Evolutionary conservation across 352 stramenopile species (phyloP), one percentile per base, ranked within the genome.

Genomic region (Pythium guiyangense): DNA sequence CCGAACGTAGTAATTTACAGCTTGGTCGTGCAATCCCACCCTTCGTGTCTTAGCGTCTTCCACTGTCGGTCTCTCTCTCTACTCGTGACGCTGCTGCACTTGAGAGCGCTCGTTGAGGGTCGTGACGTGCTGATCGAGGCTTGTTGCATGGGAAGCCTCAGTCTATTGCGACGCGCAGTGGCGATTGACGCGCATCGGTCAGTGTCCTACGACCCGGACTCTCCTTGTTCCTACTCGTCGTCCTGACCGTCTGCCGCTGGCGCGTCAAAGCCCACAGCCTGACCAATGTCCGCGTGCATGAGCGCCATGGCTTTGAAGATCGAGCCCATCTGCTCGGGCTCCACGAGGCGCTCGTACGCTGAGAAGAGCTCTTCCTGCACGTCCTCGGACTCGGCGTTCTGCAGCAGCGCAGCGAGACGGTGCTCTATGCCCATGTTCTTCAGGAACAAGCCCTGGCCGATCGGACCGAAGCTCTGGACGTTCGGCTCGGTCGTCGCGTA

Each of bases 361-460:
- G 89, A 84, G 59, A 94, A 96, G 18, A 98, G 64, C 45, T 96
- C 79, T 42, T 97, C 82, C 66, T 96, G 69, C 53, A 97, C 81
- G 31, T 96, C 82, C 18, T 94, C 82, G 48, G 67, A 77, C 59
- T 79, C 71, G 50, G 84, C 83, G 59, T 89, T 89, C 66, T 97
- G 77, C 47, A 98, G 82, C 56, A 97, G 71, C 62, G 86, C 83
- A 20, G 90, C 86, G 10, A 98, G 78, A 10, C 95, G 88, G 45
- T 98, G 80, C 57, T 97, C 87, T 51, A 97, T 96, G 57, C 96
- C 96, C 92, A 98, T 98, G 58, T 91, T 86, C 64, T 95, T 94
- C 35, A 98, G 74, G 65, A 98, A 98, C 29, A 77, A 64, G 35
- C 93, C 94, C 62, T 98, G 96, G 12, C 79, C 79, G 34, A 98